phyloP scores from a whole-genome alignment of 257 asterid species.

The Rhazya stricta region DNA sequence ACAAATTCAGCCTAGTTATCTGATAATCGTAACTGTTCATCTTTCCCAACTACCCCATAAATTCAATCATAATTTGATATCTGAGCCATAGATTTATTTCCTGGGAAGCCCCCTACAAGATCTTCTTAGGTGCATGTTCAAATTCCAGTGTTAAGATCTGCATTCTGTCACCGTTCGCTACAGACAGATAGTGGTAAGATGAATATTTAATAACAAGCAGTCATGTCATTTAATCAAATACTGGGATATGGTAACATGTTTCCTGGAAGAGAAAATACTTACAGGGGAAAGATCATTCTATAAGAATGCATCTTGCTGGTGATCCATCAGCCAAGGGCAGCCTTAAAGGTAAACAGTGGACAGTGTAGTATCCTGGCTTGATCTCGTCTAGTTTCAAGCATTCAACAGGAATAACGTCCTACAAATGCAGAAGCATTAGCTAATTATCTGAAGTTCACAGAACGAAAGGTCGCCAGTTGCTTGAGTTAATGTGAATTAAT shows the following conservation, averaged over 20 bases:
- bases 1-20: too few relatives aligned
- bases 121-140: neutral
- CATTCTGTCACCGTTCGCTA: neutral
- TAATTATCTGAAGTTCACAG: neutral
- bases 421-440: neutral
- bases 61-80: too few relatives aligned
- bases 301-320: conserved; percentile 40
- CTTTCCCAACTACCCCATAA: too few relatives aligned
- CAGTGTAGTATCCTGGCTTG: conserved; percentile 21
- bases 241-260: neutral
- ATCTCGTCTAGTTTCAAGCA: conserved; percentile 24
- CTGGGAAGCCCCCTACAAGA: too few relatives aligned
- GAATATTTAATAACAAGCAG: neutral
- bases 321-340: conserved; percentile 23
- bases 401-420: conserved; percentile 25
- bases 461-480: too few relatives aligned
- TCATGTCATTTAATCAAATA: neutral
- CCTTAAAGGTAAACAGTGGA: conserved; percentile 34
- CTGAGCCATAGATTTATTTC: too few relatives aligned
- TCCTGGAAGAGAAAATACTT: neutral
- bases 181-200: neutral
- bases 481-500: too few relatives aligned
- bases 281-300: conserved; percentile 5
- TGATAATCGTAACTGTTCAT: too few relatives aligned
- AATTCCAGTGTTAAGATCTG: neutral